Evolutionary conservation across 129 eudicot genomes (phyloP), one percentile per base, ranked within the genome.

Genomic region (Helichrysum umbraculigerum): DNA sequence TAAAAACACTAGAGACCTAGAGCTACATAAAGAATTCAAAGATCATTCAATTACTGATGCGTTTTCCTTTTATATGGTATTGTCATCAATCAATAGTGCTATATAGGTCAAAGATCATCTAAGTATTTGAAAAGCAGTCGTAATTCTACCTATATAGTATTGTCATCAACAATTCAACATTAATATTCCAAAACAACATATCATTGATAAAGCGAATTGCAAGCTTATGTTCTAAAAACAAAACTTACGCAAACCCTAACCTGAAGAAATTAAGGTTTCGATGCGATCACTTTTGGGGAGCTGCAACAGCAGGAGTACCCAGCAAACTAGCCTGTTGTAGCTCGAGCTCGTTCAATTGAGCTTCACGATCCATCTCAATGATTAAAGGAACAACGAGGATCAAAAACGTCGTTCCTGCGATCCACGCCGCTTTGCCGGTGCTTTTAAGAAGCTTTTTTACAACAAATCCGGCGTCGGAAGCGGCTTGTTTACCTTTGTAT

Each of bases 341-440:
- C 78, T 90, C 96, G 29, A 82, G 71, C 30, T 87, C 92, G 33
- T 80, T 84, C 25, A 81, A 56, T 73, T 90, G 92, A 66, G 78
- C 81, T 65, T 90, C 96, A 8, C 92, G 92, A 7, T 90, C 96
- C 88, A 87, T 81, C 86, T 73, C 85, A 9, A 87, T 79, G 71
- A 90, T 77, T 22, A 90, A 82, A 1, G 96, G 96, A 19, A 90
- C 71, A 0, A 76, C 83, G 9, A 90, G 83, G 15, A 90, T 77
- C 70, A 90, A 41, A 29, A 86, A 79, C 1, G 96, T 83, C 0
- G 90, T 87, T 69, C 81, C 87, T 50, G 72, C 81, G 66, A 90
- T 81, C 96, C 96, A 90, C 15, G 88, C 89, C 5, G 96, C 96
- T 81, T 77, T 90, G 16, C 92, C 92, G 6, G 90, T 87, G 87